Evolutionary conservation across 176 grass and related monocot genomes (phyloP).

Genomic region (Aegilops umbellulata): DNA sequence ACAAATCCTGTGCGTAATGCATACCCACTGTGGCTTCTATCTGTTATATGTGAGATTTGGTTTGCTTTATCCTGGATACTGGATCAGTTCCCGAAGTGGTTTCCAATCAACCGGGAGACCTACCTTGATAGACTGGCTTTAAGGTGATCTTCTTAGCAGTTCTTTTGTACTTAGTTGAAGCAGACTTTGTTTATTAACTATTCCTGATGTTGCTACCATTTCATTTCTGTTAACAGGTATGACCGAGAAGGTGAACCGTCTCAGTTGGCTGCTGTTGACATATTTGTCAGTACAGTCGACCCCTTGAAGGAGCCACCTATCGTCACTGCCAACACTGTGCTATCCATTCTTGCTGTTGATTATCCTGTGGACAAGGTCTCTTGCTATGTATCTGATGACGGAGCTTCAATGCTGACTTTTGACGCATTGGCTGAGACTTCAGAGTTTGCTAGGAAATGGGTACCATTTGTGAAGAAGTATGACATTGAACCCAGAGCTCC

Average conservation of each 20-base stretch:
- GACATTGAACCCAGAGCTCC: slow-evolving; percentile 95
- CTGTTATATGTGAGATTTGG: slow-evolving; percentile 99
- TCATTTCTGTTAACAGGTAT: slow-evolving; percentile 62
- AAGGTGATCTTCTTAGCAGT: slow-evolving; percentile 60
- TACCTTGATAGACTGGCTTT: slow-evolving; percentile 98
- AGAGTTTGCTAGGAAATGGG: slow-evolving; percentile 99
- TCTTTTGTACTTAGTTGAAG: slow-evolving; percentile 15
- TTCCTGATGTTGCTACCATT: slow-evolving; percentile 17
- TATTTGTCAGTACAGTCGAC: slow-evolving; percentile 98
- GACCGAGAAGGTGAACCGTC: slow-evolving; percentile 97
- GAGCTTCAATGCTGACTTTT: slow-evolving; percentile 96
- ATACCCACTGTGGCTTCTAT: slow-evolving; percentile 78
- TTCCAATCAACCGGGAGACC: slow-evolving; percentile 95
- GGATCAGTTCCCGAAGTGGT: slow-evolving; percentile 99
- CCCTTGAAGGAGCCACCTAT: slow-evolving; percentile 98
- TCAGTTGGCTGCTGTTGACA: slow-evolving; percentile 97
- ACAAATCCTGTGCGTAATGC: slow-evolving; percentile 96
- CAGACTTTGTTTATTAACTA: slow-evolving; percentile 10
- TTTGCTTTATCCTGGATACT: slow-evolving; percentile 98
- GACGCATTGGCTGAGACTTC: slow-evolving; percentile 94
- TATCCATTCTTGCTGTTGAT: slow-evolving; percentile 98
- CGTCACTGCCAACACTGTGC: slow-evolving; percentile 95
- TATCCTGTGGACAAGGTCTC: slow-evolving; percentile 98
- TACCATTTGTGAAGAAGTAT: slow-evolving; percentile 96
- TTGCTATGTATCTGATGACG: slow-evolving; percentile 99